Percentiles rank a stretch among this genome's conserved stretches.
Conservation (phyloP, 2,329 filamentous ascomycete species). For the Exophiala spinifera region DNA sequence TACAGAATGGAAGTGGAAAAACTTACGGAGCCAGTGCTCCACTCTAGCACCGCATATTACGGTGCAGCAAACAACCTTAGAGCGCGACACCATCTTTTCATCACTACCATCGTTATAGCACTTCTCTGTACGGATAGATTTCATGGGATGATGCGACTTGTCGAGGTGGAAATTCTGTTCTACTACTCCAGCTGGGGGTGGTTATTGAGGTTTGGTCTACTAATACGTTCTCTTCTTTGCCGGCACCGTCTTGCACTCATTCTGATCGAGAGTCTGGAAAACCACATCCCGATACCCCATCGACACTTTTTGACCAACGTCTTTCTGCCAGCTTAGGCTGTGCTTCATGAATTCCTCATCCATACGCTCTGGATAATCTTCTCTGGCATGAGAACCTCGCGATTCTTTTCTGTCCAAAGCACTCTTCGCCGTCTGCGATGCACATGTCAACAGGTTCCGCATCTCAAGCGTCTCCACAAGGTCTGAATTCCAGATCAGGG, state of each 20-base stretch:
- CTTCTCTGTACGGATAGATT: too few species aligned
- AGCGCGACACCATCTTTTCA: not conserved
- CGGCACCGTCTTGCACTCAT: slow-evolving; percentile 91
- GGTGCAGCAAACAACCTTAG: not conserved
- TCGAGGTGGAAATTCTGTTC: too few species aligned
- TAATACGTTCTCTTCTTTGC: slow-evolving; percentile 76
- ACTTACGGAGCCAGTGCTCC: not conserved
- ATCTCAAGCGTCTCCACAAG: slow-evolving; percentile 92
- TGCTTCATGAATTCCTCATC: slow-evolving; percentile 99
- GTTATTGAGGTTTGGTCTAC: not conserved
- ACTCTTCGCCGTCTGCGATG: slow-evolving; percentile 81
- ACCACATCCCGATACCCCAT: slow-evolving; percentile 82
- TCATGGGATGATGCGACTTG: too few species aligned
- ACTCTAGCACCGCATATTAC: not conserved
- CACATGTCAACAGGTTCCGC: slow-evolving; percentile 92
- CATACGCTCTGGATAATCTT: slow-evolving; percentile 96
- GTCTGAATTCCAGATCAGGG: slow-evolving; percentile 97
- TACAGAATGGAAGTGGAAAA: not conserved
- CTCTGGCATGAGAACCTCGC: slow-evolving; percentile 91
- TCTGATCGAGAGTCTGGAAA: slow-evolving; percentile 81
- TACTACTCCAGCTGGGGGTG: too few species aligned
- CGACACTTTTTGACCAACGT: slow-evolving; percentile 81
- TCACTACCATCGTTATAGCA: too few species aligned
- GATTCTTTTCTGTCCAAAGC: slow-evolving; percentile 96
- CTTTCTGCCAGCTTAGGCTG: slow-evolving; percentile 92